Percentiles rank a stretch among this genome's conserved stretches.
Evolutionary conservation across 1,284 basidiomycete species (phyloP).

Genomic region (Ustilago shanxiensis): DNA sequence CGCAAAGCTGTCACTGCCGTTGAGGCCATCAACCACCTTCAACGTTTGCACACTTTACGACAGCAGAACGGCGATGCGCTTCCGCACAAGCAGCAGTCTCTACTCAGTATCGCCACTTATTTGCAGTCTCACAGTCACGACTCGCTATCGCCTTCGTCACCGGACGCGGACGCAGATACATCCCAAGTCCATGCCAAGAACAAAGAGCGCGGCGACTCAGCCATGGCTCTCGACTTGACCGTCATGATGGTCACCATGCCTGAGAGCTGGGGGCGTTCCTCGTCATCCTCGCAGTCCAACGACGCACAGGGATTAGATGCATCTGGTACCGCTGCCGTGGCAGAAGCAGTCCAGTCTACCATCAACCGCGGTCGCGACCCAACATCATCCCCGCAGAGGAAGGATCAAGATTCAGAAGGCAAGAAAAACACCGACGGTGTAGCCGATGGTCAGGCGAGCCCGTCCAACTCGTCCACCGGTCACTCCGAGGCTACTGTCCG

Average conservation of each 20-base stretch:
- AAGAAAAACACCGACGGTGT: constrained; percentile 9
- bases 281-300: constrained; percentile 17
- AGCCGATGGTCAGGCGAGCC: constrained; percentile 39
- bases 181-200: background rate
- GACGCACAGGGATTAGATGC: constrained; percentile 7
- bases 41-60: constrained; percentile 59
- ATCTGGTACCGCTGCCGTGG: constrained; percentile 50
- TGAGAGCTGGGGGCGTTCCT: constrained; percentile 34
- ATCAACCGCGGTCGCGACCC: constrained; percentile 44
- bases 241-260: constrained; percentile 61
- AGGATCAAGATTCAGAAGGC: constrained; percentile 10
- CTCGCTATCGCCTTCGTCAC: constrained; percentile 27
- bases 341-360: constrained; percentile 52
- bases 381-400: constrained; percentile 10
- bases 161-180: constrained; percentile 6
- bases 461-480: constrained; percentile 39
- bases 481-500: constrained; percentile 50
- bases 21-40: constrained; percentile 62
- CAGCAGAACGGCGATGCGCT: constrained; percentile 51
- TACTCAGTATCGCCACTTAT: constrained; percentile 52
- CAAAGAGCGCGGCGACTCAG: constrained; percentile 49
- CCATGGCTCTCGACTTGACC: constrained; percentile 60
- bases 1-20: constrained; percentile 63
- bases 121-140: constrained; percentile 44
- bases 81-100: constrained; percentile 52